phyloP scores from a whole-genome alignment of 495 filamentous ascomycete genomes.

The Penicillium alfredii region DNA sequence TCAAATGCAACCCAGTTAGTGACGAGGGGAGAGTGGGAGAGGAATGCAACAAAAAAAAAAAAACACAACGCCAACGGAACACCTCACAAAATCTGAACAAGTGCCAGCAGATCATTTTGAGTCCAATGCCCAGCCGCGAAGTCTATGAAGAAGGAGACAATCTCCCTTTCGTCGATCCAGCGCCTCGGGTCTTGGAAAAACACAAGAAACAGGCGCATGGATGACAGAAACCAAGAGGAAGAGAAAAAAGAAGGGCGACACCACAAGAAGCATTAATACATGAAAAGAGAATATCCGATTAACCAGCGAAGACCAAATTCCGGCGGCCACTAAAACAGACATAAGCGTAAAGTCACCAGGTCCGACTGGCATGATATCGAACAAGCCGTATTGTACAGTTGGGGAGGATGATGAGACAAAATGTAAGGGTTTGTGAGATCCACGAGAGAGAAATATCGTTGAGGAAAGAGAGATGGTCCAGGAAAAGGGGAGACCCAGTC shows the following conservation, averaged over 20 bases:
- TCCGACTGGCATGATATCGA: slow-evolving; percentile 35
- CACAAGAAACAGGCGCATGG: no score
- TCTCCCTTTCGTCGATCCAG: slow-evolving; percentile 8
- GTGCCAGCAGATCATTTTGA: slow-evolving; percentile 25
- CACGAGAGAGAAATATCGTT: slow-evolving; percentile 5
- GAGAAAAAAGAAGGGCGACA: slow-evolving; percentile 11
- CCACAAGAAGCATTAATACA: slow-evolving; percentile 31
- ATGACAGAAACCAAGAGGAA: slow-evolving; percentile 7
- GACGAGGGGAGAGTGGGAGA: slow-evolving; percentile 37
- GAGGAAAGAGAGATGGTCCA: slow-evolving; percentile 3
- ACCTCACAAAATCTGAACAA: slow-evolving; percentile 16
- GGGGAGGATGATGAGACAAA: slow-evolving; percentile 10
- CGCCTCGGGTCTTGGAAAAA: no score
- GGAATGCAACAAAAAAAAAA: slow-evolving; percentile 26
- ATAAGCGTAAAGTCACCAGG: slow-evolving; percentile 28
- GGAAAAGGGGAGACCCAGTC: slow-evolving; percentile 1
- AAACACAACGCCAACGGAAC: slow-evolving; percentile 27
- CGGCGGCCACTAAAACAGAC: slow-evolving; percentile 26
- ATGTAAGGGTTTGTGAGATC: slow-evolving; percentile 4
- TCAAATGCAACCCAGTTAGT: slow-evolving; percentile 29
- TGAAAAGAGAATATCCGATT: slow-evolving; percentile 17
- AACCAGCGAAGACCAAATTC: slow-evolving; percentile 16
- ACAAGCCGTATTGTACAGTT: slow-evolving; percentile 42
- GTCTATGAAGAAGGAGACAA: slow-evolving; percentile 17
- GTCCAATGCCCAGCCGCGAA: slow-evolving; percentile 14